Base-by-base conservation (phyloP, 2,329 filamentous ascomycete genomes). In the Pseudogymnoascus sp. region DNA sequence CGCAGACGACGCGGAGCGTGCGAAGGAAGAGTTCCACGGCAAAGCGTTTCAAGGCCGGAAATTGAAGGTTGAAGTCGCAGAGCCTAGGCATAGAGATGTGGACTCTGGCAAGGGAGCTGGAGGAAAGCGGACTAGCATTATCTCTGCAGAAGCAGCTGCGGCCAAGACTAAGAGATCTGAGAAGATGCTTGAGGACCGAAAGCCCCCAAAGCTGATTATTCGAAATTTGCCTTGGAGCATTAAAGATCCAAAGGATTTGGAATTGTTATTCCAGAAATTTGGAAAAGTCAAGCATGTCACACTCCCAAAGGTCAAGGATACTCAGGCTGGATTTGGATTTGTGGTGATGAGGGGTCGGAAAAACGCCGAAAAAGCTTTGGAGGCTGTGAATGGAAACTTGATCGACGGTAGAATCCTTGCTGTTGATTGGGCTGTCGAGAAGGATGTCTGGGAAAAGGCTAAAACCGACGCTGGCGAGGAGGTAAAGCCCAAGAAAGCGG, bases 351-450 rank as follows among this genome's bases (percentile, higher is more conserved):
- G 92, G 63, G 91, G 92, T 41, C 86, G 82, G 70, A 93, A 92
- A 75, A 96, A 97, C 74, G 93, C 94, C 0, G 90, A 97, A 74
- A 91, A 86, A 72, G 94, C 94, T 1, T 80, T 99, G 62, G 85
- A 88, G 63, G 85, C 81, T 21, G 79, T 97, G 67, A 99, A 97
- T 74, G 94, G 93, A 63, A 97, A 90, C 72, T 84, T 89, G 64
- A 81, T 99, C 17, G 92, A 96, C 72, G 94, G 92, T 1, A 84
- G 94, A 69, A 88, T 87, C 7, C 75, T 99, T 64, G 94, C 93
- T 29, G 94, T 99, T 5, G 94, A 99, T 76, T 99, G 91, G 90
- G 93, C 95, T 33, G 92, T 97, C 3, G 91, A 97, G 64, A 96
- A 95, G 77, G 82, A 87, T 41, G 85, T 87, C 5, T 99, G 91